These are phyloP conservation scores for Amanita polypyramis DNA, from an alignment of 768 basidiomycete species.

Conservation along the genomic window DNA sequence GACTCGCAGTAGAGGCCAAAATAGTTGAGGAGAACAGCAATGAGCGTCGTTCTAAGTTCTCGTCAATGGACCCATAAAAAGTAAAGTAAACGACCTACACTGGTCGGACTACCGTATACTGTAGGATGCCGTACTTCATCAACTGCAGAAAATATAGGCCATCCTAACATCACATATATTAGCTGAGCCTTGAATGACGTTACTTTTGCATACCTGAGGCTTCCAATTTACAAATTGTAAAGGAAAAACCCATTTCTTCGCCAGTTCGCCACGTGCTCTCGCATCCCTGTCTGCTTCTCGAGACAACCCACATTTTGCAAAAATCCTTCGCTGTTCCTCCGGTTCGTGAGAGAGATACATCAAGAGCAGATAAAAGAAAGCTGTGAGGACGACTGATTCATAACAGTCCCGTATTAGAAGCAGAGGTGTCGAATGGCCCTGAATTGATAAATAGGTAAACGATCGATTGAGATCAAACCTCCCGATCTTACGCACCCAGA, in stretches of 20 bases:
- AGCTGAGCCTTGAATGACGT: not conserved
- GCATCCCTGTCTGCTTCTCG: constrained; percentile 38
- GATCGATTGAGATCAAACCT: not conserved
- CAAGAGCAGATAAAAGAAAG: constrained; percentile 73
- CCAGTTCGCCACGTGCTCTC: constrained; percentile 29
- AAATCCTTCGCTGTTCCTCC: constrained; percentile 50
- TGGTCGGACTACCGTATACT: constrained; percentile 61
- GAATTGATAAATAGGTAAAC: constrained; percentile 3
- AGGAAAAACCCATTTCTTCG: constrained; percentile 61
- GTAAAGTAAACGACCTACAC: constrained; percentile 23
- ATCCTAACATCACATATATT: constrained; percentile 26
- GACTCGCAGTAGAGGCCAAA: constrained; percentile 62
- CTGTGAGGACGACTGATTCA: constrained; percentile 64
- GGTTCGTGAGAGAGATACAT: constrained; percentile 55
- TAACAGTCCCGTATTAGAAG: constrained; percentile 66
- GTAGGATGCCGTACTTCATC: constrained; percentile 71
- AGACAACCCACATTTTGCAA: constrained; percentile 49
- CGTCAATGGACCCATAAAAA: not conserved
- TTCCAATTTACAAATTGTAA: constrained; percentile 53
- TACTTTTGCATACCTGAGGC: constrained; percentile 33
- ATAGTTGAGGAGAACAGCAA: constrained; percentile 52
- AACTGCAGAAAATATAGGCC: constrained; percentile 61
- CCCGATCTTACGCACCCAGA: constrained; percentile 41
- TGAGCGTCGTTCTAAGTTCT: constrained; percentile 37
- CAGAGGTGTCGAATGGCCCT: constrained; percentile 61